Evolutionary conservation across 2,329 filamentous ascomycete genomes (phyloP).

Genomic region (Xylariaceae sp.): DNA sequence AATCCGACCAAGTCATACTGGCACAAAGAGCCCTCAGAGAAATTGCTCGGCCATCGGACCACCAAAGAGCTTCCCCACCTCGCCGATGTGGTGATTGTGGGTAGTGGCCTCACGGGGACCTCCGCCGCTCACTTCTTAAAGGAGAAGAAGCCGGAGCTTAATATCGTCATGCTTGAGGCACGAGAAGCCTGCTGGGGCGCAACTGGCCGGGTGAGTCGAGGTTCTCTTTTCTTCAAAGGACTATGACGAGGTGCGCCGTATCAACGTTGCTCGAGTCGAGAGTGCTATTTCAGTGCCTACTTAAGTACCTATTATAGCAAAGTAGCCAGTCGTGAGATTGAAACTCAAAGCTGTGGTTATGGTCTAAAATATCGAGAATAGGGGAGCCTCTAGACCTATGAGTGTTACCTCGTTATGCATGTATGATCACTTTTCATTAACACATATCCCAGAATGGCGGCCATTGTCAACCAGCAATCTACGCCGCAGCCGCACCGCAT

Average conservation of each 20-base stretch:
- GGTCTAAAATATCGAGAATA: too few relatives aligned
- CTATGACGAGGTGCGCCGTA: neutral
- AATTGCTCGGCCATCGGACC: conserved; percentile 68
- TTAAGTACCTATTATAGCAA: too few relatives aligned
- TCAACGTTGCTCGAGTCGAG: neutral
- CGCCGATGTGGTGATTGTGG: conserved; percentile 72
- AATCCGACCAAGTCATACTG: conserved; percentile 71
- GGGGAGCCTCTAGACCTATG: too few relatives aligned
- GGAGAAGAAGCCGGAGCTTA: conserved; percentile 47
- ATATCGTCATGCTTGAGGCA: conserved; percentile 75
- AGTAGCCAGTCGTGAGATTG: too few relatives aligned
- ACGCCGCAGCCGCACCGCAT: conserved; percentile 55
- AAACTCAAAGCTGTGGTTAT: too few relatives aligned
- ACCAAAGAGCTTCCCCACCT: conserved; percentile 63
- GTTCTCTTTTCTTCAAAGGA: neutral
- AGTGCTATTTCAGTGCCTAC: neutral
- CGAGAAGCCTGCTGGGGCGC: conserved; percentile 81
- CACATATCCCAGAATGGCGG: conserved; percentile 59
- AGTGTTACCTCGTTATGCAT: neutral
- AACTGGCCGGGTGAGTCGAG: conserved; percentile 69
- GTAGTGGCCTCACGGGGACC: conserved; percentile 76
- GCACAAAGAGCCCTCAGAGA: conserved; percentile 68
- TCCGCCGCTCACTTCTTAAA: conserved; percentile 68
- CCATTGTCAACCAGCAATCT: conserved; percentile 75
- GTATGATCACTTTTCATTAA: conserved; percentile 9